Conservation (phyloP, 1,139 yeast species). For the Blastobotrys elegans region DNA sequence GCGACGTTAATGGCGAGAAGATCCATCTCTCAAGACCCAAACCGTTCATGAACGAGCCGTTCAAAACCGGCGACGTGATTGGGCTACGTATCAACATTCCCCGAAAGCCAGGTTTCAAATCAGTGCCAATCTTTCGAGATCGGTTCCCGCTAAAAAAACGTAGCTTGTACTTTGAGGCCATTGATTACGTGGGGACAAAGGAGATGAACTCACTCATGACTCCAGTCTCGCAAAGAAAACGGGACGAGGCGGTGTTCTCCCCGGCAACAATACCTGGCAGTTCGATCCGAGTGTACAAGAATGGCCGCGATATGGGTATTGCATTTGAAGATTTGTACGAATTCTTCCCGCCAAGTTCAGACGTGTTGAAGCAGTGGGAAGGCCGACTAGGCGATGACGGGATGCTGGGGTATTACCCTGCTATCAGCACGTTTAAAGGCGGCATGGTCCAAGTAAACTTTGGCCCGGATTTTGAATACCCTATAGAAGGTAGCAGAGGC, state of each 20-base stretch:
- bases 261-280: constrained; percentile 48
- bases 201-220: constrained; percentile 70
- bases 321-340: constrained; percentile 67
- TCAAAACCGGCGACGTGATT: constrained; percentile 72
- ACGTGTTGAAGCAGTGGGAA: constrained; percentile 24
- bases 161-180: constrained; percentile 76
- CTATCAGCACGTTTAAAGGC: constrained; percentile 74
- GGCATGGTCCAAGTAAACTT: constrained; percentile 70
- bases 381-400: constrained; percentile 58
- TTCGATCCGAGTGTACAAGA: constrained; percentile 62
- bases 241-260: constrained; percentile 20
- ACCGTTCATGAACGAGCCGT: constrained; percentile 49
- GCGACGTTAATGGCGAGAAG: constrained; percentile 77
- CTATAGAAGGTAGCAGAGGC: constrained; percentile 38
- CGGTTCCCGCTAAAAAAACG: constrained; percentile 82
- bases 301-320: constrained; percentile 63
- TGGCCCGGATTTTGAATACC: constrained; percentile 59
- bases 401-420: constrained; percentile 84
- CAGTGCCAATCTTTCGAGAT: constrained; percentile 54
- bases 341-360: constrained; percentile 70
- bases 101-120: constrained; percentile 11
- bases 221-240: constrained; percentile 39
- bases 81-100: constrained; percentile 81
- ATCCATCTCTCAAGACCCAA: constrained; percentile 70
- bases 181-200: constrained; percentile 74